Conservation (phyloP, 2,329 filamentous ascomycete species). For the Fusarium secorum region DNA sequence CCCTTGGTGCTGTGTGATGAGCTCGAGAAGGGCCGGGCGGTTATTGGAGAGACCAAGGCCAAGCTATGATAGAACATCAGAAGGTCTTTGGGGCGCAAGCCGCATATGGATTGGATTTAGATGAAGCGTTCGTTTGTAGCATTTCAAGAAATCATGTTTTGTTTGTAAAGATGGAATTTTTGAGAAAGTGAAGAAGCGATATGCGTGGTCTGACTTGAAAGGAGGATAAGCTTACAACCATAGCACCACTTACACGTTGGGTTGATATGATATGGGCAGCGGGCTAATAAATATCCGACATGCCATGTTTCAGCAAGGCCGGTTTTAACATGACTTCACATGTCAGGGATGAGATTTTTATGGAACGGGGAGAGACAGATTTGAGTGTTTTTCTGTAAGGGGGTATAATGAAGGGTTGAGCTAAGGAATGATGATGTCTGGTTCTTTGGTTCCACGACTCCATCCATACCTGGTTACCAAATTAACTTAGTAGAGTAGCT, state of each 20-base stretch:
- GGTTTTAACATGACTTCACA: neutral
- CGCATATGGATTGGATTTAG: slow-evolving; percentile 3
- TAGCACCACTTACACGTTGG: slow-evolving; percentile 2
- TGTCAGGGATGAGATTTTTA: neutral
- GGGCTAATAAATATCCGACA: slow-evolving; percentile 27
- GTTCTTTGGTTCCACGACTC: neutral
- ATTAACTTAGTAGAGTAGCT: neutral
- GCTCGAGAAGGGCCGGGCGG: slow-evolving; percentile 44
- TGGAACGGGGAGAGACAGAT: neutral
- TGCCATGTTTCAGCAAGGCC: slow-evolving; percentile 11
- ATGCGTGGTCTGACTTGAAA: slow-evolving; percentile 7
- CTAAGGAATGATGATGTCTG: neutral
- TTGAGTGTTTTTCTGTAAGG: neutral
- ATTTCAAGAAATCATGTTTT: slow-evolving; percentile 9
- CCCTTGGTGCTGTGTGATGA: slow-evolving; percentile 57
- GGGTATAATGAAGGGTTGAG: neutral
- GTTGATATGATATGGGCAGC: slow-evolving; percentile 12
- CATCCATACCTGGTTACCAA: neutral
- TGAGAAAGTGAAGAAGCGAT: neutral
- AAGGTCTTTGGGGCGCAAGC: slow-evolving; percentile 3
- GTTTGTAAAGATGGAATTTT: neutral
- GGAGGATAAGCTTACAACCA: slow-evolving; percentile 5
- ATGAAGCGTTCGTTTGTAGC: slow-evolving; percentile 23
- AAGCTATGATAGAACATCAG: slow-evolving; percentile 39
- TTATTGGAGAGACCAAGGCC: slow-evolving; percentile 28